These are phyloP conservation scores for Phalaenopsis equestris DNA, from an alignment of 106 monocot genomes.

Conservation along the genomic window DNA sequence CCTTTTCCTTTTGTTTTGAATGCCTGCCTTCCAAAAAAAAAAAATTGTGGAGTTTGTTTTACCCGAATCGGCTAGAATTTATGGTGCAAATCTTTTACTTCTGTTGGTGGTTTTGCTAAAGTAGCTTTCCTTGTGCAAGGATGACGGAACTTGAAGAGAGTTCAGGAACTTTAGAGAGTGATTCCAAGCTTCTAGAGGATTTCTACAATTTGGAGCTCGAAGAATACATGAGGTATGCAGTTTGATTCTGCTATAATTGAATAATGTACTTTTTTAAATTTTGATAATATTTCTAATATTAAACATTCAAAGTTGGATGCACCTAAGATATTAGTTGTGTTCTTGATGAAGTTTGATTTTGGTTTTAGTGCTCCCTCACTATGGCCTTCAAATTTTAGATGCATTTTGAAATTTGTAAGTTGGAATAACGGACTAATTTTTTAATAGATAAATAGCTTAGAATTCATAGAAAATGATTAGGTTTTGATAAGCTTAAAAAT, in stretches of 20 bases:
- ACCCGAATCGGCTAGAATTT: too few species aligned
- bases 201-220: constrained; percentile 18
- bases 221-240: constrained; percentile 31
- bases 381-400: background rate
- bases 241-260: background rate
- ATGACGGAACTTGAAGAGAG: constrained; percentile 77
- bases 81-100: too few species aligned
- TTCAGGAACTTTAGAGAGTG: constrained; percentile 63
- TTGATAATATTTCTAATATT: background rate
- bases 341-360: background rate
- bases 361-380: background rate
- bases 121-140: constrained; percentile 28
- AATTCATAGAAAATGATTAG: background rate
- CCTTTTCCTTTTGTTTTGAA: too few species aligned
- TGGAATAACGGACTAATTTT: background rate
- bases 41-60: too few species aligned
- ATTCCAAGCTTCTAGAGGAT: constrained; percentile 48
- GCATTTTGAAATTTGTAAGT: background rate
- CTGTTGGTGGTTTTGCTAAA: background rate
- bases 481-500: background rate
- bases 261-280: background rate
- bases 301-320: background rate
- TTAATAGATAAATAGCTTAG: background rate
- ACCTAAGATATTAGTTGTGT: background rate
- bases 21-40: too few species aligned